Evolutionary conservation across 129 eudicot genomes (phyloP).

Genomic region (Deinandra increscens): DNA sequence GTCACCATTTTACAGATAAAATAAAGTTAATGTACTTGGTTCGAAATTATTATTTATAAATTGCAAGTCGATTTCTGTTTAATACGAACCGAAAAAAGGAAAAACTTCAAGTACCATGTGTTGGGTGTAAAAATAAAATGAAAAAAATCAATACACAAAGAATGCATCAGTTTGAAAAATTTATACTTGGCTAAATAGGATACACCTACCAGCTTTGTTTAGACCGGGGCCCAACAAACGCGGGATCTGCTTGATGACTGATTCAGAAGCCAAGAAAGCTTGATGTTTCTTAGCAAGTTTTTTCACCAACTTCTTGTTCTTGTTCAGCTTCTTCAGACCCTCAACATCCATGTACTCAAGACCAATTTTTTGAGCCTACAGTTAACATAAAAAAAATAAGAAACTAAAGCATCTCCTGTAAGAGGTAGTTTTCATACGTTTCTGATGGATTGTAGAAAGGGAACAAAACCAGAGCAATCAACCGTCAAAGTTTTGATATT

Average conservation of each 20-base stretch:
- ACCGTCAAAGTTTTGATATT: too few species aligned
- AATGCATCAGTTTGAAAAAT: too few species aligned
- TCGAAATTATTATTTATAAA: too few species aligned
- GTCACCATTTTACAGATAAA: too few species aligned
- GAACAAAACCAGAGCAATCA: not conserved
- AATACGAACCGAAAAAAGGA: too few species aligned
- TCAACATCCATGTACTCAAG: slow-evolving; percentile 5
- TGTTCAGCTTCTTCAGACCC: not conserved
- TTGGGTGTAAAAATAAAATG: too few species aligned
- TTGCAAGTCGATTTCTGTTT: too few species aligned
- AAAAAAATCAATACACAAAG: too few species aligned
- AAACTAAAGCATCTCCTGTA: not conserved
- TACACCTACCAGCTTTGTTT: not conserved
- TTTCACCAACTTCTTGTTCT: slow-evolving; percentile 11
- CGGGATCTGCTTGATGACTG: not conserved
- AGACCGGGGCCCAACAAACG: slow-evolving; percentile 12
- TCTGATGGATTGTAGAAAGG: not conserved
- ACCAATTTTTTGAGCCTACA: slow-evolving; percentile 5
- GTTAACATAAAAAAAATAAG: not conserved
- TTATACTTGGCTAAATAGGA: not conserved
- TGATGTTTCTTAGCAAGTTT: slow-evolving; percentile 12
- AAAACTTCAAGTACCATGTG: too few species aligned
- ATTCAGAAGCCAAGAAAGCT: slow-evolving; percentile 14
- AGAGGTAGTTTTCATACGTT: not conserved
- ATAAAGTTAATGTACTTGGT: too few species aligned